These are phyloP conservation scores for Paratrimastix pyriformis DNA, from an alignment of 78 protist species.

Conservation along the genomic window DNA sequence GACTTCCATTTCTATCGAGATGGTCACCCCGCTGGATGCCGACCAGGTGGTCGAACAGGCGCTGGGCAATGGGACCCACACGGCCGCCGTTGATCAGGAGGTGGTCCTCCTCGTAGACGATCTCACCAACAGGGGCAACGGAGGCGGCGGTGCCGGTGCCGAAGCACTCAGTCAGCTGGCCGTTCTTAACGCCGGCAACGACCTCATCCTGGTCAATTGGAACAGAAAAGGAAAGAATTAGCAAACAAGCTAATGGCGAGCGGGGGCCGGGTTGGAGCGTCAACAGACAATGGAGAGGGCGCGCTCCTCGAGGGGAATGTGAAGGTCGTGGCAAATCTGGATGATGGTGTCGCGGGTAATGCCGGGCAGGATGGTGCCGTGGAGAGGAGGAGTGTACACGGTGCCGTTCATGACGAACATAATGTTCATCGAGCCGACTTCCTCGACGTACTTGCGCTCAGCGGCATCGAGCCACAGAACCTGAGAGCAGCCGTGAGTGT, in stretches of 20 bases:
- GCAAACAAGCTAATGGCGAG: too few species aligned
- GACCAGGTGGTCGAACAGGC: neutral
- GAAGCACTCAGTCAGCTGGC: constrained; percentile 25
- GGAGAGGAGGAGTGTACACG: constrained; percentile 19
- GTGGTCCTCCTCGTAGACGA: constrained; percentile 7
- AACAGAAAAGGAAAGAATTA: too few species aligned
- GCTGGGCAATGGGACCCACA: neutral
- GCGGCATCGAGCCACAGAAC: constrained; percentile 30
- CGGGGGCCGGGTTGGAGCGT: too few species aligned
- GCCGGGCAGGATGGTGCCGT: constrained; percentile 41
- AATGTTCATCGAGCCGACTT: constrained; percentile 41
- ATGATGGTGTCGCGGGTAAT: constrained; percentile 39
- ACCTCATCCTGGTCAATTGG: too few species aligned
- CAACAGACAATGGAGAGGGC: neutral
- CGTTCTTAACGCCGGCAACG: neutral
- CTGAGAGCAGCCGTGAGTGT: constrained; percentile 24
- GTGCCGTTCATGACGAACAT: constrained; percentile 7
- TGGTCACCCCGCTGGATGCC: neutral
- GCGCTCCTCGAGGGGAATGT: constrained; percentile 20
- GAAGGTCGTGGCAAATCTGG: neutral
- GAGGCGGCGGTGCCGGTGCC: constrained; percentile 50
- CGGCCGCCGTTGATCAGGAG: neutral
- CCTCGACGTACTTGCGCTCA: constrained; percentile 3
- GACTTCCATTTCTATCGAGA: neutral
- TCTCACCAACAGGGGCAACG: constrained; percentile 26